phyloP scores from a whole-genome alignment of 1,284 basidiomycete species.

The Ceratobasidium papillatum region DNA sequence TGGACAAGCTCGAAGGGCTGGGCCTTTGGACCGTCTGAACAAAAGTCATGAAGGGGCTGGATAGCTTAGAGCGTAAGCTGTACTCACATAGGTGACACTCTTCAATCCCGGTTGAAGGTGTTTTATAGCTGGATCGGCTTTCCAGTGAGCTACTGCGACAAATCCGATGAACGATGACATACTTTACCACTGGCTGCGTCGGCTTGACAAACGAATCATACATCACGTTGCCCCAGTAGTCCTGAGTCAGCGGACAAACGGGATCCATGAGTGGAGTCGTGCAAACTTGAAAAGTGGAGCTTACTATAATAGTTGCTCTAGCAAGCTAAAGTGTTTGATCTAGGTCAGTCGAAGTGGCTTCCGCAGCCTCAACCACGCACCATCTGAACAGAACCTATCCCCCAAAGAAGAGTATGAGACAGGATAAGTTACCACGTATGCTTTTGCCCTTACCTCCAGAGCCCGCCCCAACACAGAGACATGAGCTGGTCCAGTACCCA shows the following conservation, averaged over 20 bases:
- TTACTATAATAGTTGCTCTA: conserved; percentile 21
- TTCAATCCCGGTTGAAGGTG: not conserved
- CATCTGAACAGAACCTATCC: conserved; percentile 20
- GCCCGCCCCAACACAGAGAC: conserved; percentile 26
- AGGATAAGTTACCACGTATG: not conserved
- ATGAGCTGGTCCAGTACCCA: not conserved
- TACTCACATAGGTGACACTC: conserved; percentile 2
- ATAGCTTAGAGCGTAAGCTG: not conserved
- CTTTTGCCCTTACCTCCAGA: conserved; percentile 6
- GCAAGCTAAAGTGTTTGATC: conserved; percentile 12
- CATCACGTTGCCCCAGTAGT: conserved; percentile 14
- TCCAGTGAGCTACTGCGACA: not conserved
- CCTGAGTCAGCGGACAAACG: conserved; percentile 1
- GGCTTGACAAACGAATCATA: conserved; percentile 25
- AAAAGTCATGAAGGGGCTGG: not conserved
- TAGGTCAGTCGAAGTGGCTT: not conserved
- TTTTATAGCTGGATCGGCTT: conserved; percentile 1
- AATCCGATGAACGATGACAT: not conserved
- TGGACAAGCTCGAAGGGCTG: conserved; percentile 25
- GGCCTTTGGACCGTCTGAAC: not conserved
- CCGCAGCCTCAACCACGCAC: not conserved
- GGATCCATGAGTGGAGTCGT: not conserved
- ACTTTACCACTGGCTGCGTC: conserved; percentile 19
- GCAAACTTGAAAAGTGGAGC: not conserved
- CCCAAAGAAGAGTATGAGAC: not conserved